Conservation (phyloP, 2,329 filamentous ascomycete genomes). For the Colletotrichum somersetense region DNA sequence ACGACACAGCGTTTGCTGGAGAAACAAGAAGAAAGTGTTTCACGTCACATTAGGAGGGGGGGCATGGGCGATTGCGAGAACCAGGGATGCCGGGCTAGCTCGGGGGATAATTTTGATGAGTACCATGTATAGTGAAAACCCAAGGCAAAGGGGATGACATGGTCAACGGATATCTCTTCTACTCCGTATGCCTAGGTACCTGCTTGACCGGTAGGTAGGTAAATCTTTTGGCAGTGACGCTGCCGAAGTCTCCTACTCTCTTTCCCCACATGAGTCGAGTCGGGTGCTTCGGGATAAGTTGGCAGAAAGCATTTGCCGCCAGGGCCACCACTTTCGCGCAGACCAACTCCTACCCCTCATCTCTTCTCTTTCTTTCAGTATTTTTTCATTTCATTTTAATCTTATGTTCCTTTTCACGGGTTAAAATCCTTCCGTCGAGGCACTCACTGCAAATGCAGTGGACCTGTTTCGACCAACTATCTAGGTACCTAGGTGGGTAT, state of each 20-base stretch:
- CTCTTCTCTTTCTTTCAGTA: neutral
- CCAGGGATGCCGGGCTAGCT: constrained; percentile 29
- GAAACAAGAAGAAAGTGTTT: constrained; percentile 32
- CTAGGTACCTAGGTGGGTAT: no score
- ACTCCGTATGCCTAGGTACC: no score
- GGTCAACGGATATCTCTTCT: no score
- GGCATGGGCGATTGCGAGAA: constrained; percentile 21
- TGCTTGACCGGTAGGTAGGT: neutral
- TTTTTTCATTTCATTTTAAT: neutral
- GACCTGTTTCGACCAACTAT: neutral
- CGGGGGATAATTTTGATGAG: neutral
- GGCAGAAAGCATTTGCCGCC: neutral
- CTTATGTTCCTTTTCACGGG: neutral
- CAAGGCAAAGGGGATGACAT: no score
- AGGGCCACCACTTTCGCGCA: constrained; percentile 1
- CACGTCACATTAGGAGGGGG: constrained; percentile 29
- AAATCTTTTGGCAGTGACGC: neutral
- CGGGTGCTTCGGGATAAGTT: constrained; percentile 6
- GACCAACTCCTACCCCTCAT: no score
- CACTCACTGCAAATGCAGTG: neutral
- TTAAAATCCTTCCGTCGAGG: neutral
- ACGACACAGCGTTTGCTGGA: constrained; percentile 19
- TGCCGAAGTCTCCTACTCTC: neutral
- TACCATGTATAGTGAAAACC: neutral
- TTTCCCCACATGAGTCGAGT: neutral